Conservation (phyloP, 129 eudicot species). For the Helichrysum umbraculigerum region DNA sequence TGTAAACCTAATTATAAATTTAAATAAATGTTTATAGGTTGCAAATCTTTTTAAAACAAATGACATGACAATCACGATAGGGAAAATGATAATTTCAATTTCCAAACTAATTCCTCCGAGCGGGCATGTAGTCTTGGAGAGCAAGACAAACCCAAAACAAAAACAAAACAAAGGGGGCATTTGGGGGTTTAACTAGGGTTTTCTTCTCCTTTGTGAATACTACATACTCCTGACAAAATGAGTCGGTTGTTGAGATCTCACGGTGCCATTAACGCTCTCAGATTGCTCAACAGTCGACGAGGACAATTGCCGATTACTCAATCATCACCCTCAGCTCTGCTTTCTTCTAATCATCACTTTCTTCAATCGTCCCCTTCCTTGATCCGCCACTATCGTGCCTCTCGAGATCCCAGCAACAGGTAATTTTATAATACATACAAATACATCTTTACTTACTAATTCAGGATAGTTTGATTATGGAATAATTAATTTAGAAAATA, state of each 20-base stretch:
- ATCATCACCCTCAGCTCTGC: conserved; percentile 29
- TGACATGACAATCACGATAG: no score
- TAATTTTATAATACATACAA: conserved; percentile 11
- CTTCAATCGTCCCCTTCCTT: conserved; percentile 22
- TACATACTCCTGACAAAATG: conserved; percentile 10
- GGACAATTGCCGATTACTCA: conserved; percentile 21
- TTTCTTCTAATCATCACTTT: conserved; percentile 15
- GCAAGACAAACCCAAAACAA: neutral
- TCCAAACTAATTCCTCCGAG: neutral
- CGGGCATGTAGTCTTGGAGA: neutral
- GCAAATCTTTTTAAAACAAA: no score
- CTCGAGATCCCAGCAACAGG: conserved; percentile 52
- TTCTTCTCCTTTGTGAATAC: neutral
- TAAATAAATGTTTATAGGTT: no score
- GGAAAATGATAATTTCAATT: no score
- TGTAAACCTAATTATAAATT: no score
- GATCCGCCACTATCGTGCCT: conserved; percentile 51
- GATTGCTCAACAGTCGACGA: conserved; percentile 10
- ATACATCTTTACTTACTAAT: neutral
- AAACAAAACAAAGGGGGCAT: neutral
- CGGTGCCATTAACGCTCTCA: conserved; percentile 25
- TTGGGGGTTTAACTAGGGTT: neutral
- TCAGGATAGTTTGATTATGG: neutral
- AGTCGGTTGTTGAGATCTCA: conserved; percentile 28
- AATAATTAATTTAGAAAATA: no score